These are phyloP conservation scores for Calocybe cyanea DNA, from an alignment of 768 basidiomycete species.

Conservation along the genomic window DNA sequence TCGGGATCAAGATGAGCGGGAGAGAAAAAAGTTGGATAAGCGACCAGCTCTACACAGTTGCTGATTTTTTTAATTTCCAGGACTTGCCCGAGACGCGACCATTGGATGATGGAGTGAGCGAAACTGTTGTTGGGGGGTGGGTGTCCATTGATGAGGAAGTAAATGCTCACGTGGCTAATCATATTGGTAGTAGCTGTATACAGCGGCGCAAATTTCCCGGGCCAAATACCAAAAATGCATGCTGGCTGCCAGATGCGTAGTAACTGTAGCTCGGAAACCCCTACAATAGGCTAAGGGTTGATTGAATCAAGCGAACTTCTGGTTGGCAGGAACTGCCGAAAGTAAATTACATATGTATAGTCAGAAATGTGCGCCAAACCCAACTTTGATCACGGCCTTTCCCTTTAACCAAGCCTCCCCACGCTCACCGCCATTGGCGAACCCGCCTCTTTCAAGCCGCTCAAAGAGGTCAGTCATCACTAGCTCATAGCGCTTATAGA, in stretches of 20 bases:
- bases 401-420: not conserved
- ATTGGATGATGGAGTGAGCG: constrained; percentile 53
- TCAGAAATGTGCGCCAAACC: no score
- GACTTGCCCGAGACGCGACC: constrained; percentile 69
- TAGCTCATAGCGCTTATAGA: constrained; percentile 43
- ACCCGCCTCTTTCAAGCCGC: constrained; percentile 37
- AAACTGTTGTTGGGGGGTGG: constrained; percentile 13
- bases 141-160: no score
- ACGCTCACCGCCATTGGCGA: constrained; percentile 24
- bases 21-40: constrained; percentile 1
- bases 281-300: no score
- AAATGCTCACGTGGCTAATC: no score
- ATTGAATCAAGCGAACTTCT: no score
- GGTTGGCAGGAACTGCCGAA: constrained; percentile 6
- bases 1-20: constrained; percentile 12
- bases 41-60: constrained; percentile 41
- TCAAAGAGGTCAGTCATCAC: constrained; percentile 36
- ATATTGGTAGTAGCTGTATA: no score
- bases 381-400: no score
- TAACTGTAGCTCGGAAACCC: no score
- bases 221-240: no score
- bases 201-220: no score
- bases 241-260: no score
- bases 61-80: constrained; percentile 54
- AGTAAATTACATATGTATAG: no score